phyloP scores from a whole-genome alignment of 2,329 filamentous ascomycete genomes.

The Blastomyces silverae region DNA sequence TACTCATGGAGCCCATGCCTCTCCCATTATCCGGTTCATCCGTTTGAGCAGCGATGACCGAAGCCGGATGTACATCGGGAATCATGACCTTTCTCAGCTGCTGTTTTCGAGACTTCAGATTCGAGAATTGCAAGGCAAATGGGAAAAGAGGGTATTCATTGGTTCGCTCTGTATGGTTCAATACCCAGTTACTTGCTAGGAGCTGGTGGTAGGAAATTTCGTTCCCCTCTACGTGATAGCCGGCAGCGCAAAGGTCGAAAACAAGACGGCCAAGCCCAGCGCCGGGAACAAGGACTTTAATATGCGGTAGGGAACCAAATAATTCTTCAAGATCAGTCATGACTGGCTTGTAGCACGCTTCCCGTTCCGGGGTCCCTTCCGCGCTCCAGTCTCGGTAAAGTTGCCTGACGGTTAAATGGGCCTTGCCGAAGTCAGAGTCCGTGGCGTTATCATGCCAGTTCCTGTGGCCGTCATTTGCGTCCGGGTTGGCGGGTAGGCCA shows the following conservation, averaged over 20 bases:
- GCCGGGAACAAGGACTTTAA: constrained; percentile 76
- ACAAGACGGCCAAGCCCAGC: constrained; percentile 83
- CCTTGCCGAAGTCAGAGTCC: constrained; percentile 75
- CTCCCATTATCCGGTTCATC: constrained; percentile 17
- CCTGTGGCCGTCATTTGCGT: constrained; percentile 35
- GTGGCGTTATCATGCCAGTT: constrained; percentile 67
- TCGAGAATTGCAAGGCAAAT: constrained; percentile 83
- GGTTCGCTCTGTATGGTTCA: constrained; percentile 49
- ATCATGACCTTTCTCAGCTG: constrained; percentile 68
- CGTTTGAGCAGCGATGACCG: constrained; percentile 43
- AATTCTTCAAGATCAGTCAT: constrained; percentile 55
- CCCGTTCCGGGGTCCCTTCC: constrained; percentile 66
- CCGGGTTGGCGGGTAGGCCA: constrained; percentile 41
- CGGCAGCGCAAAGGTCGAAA: constrained; percentile 70
- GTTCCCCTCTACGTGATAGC: constrained; percentile 77
- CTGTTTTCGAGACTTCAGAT: constrained; percentile 64
- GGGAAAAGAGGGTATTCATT: constrained; percentile 70
- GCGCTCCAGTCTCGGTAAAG: constrained; percentile 92
- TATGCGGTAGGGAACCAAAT: constrained; percentile 34
- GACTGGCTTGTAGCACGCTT: constrained; percentile 70
- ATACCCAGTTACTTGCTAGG: constrained; percentile 63
- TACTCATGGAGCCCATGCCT: constrained; percentile 66
- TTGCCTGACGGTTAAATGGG: constrained; percentile 83
- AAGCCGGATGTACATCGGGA: constrained; percentile 71
- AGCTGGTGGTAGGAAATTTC: constrained; percentile 97